Percentiles rank a stretch among this genome's conserved stretches.
phyloP scores from a whole-genome alignment of 1,284 basidiomycete genomes.

The Phenoliferia sp. region DNA sequence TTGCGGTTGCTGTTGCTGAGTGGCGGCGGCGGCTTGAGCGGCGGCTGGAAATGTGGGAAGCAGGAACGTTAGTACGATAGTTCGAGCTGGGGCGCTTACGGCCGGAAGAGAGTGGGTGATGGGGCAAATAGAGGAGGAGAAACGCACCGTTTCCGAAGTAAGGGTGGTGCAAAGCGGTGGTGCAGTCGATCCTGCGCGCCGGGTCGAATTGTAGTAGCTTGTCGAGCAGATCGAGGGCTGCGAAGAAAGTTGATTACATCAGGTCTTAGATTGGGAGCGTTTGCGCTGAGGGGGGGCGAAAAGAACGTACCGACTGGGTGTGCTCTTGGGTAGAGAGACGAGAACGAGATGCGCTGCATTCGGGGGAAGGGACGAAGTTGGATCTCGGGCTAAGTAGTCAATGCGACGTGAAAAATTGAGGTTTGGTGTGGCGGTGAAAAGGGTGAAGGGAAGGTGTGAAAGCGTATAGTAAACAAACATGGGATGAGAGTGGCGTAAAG shows the following conservation, averaged over 20 bases:
- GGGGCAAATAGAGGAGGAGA: no score
- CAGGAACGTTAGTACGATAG: no score
- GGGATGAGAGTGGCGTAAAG: background rate
- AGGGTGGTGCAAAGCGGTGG: conserved; percentile 77
- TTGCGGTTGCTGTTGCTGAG: no score
- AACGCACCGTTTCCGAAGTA: conserved; percentile 8
- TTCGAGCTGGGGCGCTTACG: no score
- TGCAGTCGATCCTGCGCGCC: conserved; percentile 81
- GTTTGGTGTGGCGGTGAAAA: no score
- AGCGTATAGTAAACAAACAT: background rate
- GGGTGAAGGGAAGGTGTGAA: conserved; percentile 7
- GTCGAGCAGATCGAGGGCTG: conserved; percentile 91
- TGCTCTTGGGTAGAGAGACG: conserved; percentile 85
- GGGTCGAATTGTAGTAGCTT: conserved; percentile 96
- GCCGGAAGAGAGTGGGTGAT: no score
- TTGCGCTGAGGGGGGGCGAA: background rate
- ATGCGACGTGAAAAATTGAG: no score
- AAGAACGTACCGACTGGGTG: conserved; percentile 70
- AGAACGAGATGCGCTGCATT: conserved; percentile 85
- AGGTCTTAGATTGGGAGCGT: background rate
- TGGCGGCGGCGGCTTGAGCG: no score
- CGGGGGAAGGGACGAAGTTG: conserved; percentile 80
- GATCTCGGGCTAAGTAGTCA: conserved; percentile 90
- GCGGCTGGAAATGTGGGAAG: no score
- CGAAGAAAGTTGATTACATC: no score